Evolutionary conservation across 1,284 basidiomycete genomes (phyloP), one percentile per base, ranked within the genome.

Genomic region (Cerrena zonata): DNA sequence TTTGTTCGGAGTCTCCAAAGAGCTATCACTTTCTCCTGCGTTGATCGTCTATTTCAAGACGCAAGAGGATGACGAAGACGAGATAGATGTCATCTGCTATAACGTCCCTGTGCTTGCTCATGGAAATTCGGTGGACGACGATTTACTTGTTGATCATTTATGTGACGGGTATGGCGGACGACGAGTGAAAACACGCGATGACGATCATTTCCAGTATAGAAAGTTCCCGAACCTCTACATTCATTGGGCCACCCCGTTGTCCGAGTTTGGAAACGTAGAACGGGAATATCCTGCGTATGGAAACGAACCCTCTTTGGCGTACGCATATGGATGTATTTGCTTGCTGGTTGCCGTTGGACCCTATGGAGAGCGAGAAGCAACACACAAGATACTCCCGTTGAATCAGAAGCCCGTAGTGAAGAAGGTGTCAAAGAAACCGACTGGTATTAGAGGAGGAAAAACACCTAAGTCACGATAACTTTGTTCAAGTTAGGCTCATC

Each of bases 1-100:
- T 18, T 43, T 56, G 19, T 39, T 48, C 34, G 4, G 36, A 12
- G 49, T 50, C 2, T 50, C 43, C 39, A 3, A n/a, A 19, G 25
- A 24, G 30, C 40, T 47, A 15, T 52, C 47, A 4, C 40, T 55
- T 23, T 1, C 15, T 13, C 45, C 47, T 2, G 30, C 15, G n/a
- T 22, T 51, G 2, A 27, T 25, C 4, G 39, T 51, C 21, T 45
- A 15, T 45, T 34, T 44, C 26, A 37, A 50, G n/a, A 15, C 34
- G 11, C 21, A 40, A 15, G 30, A 34, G 5, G 5, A 5, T n/a
- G 11, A 21, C 3, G 1, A 15, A n/a, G 3, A 19, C 12, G 7
- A 48, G 7, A 7, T 34, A 15, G 30, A 34, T 15, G 30, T 34
- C 15, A 7, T 34, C 15, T 34, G 30, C 30, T 15, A 34, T 15